Evolutionary conservation across 2,329 filamentous ascomycete genomes (phyloP).

Genomic region (Triangularia verruculosa): DNA sequence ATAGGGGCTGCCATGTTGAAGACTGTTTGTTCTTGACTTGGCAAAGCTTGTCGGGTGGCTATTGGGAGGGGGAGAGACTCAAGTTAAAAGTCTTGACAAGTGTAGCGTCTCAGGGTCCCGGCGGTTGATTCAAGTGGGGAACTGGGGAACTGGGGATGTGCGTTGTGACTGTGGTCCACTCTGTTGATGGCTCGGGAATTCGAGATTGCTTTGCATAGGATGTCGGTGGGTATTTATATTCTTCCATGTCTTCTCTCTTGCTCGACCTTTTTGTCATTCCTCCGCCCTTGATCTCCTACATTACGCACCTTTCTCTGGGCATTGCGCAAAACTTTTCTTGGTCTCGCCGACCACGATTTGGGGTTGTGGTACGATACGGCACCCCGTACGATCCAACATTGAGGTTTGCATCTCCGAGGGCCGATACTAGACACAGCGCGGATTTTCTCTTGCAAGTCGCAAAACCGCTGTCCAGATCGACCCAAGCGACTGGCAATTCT

Average conservation of each 20-base stretch:
- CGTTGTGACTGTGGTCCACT: neutral
- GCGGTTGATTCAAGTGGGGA: neutral
- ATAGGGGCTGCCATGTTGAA: constrained; percentile 39
- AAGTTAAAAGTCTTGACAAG: constrained; percentile 3
- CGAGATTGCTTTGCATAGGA: neutral
- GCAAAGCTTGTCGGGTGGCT: neutral
- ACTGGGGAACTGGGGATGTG: neutral
- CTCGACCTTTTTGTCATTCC: neutral
- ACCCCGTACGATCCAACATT: constrained; percentile 9
- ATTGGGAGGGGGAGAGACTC: neutral
- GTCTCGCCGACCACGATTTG: constrained; percentile 6
- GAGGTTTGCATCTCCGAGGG: constrained; percentile 21
- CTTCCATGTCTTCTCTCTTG: neutral
- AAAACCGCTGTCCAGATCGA: neutral
- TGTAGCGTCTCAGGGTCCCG: neutral
- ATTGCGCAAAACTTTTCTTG: neutral
- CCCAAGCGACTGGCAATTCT: constrained; percentile 6
- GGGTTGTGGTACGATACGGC: constrained; percentile 15
- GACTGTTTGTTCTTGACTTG: neutral
- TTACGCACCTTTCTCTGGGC: neutral
- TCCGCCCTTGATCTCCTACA: neutral
- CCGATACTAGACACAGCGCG: neutral
- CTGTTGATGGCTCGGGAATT: neutral
- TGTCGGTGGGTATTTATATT: neutral
- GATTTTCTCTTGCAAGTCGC: neutral